A percentile compares a stretch with the other conserved stretches of the same genome.
Conservation (phyloP, 306 rosid species). For the Boehmeria nivea region DNA sequence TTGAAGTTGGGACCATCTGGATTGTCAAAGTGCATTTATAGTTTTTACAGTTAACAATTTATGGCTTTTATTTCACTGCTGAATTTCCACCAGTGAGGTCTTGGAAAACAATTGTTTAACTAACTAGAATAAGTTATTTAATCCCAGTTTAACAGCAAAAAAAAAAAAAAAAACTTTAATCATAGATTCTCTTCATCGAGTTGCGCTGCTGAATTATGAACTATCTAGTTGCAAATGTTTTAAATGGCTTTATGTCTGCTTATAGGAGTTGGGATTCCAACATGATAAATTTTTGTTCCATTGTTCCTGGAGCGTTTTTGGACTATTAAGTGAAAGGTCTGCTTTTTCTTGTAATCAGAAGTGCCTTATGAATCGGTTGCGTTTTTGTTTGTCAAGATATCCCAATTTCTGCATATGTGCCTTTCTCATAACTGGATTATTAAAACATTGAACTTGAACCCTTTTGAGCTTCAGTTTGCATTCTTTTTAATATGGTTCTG, state of each 20-base stretch:
- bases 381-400: neutral
- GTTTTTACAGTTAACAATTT: too few species aligned
- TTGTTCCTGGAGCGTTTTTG: neutral
- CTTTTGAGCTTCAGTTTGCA: neutral
- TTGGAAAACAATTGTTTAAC: too few species aligned
- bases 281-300: neutral
- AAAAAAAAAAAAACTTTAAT: too few species aligned
- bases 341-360: neutral
- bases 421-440: neutral
- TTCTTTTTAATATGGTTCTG: conserved; percentile 1
- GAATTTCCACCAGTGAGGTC: too few species aligned
- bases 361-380: too few species aligned
- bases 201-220: too few species aligned
- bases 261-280: neutral
- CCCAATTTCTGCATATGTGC: neutral
- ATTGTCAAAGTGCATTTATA: too few species aligned
- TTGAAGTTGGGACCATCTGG: neutral
- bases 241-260: neutral
- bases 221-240: neutral
- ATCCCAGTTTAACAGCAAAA: too few species aligned
- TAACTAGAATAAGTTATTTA: too few species aligned
- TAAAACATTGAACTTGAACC: neutral
- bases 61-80: too few species aligned
- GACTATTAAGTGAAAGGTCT: neutral
- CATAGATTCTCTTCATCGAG: too few species aligned